phyloP scores from a whole-genome alignment of 2,329 filamentous ascomycete genomes.

The Microdochium bolleyi region DNA sequence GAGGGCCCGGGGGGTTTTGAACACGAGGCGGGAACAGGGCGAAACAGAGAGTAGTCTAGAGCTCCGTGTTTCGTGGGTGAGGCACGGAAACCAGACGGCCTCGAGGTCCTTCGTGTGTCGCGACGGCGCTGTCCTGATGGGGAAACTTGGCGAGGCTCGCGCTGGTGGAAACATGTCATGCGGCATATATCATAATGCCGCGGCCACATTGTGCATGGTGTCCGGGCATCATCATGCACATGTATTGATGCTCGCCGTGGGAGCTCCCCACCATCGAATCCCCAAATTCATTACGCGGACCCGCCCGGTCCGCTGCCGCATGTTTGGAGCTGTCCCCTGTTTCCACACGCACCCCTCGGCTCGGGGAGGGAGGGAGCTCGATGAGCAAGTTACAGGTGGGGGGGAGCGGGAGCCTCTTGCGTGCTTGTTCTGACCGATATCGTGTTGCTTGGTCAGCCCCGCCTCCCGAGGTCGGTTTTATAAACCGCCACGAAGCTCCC shows the following conservation, averaged over 20 bases:
- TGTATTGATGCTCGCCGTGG: too few relatives aligned
- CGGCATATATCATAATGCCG: too few relatives aligned
- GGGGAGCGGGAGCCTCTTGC: background rate
- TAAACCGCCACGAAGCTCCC: background rate
- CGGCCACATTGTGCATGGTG: too few relatives aligned
- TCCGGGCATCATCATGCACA: too few relatives aligned
- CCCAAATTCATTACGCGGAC: too few relatives aligned
- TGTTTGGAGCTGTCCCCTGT: background rate
- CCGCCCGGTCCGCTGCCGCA: background rate
- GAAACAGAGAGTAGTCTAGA: background rate
- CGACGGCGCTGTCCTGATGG: too few relatives aligned
- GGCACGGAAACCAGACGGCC: too few relatives aligned
- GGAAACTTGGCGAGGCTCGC: too few relatives aligned
- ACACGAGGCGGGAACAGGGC: too few relatives aligned
- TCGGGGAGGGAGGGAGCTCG: background rate
- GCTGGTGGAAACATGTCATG: too few relatives aligned
- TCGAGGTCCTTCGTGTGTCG: too few relatives aligned
- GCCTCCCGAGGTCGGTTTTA: background rate
- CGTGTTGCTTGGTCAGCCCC: background rate
- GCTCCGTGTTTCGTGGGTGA: background rate
- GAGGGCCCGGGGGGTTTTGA: background rate
- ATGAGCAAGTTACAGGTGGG: background rate
- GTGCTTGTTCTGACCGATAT: background rate
- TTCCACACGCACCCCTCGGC: background rate
- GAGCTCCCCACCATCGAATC: too few relatives aligned